Evolutionary conservation across 2,329 filamentous ascomycete genomes (phyloP), one percentile per base, ranked within the genome.

Genomic region (Aureobasidium sp.): DNA sequence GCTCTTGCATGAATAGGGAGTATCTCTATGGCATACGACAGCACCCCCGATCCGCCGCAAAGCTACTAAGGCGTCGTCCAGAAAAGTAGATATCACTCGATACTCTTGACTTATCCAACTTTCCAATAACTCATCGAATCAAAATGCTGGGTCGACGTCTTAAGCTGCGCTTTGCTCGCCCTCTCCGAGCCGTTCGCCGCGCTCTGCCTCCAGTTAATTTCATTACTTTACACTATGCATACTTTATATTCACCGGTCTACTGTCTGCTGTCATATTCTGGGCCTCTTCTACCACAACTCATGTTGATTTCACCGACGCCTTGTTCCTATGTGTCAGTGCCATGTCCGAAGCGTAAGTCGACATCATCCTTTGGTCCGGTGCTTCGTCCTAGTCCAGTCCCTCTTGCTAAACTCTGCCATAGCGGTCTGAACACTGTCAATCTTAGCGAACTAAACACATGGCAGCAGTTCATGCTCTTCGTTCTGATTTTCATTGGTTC

Each of bases 381-480:
- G 2, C 36, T 59, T 47, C 20, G 10, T 48, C 7, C 20, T 41
- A 15, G 4, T 3, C 1, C 7, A 20, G 24, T 24, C 17, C 15
- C 9, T 9, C 5, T 24, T 15, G 34, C 36, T 51, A 13, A 47
- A 3, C 24, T 36, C 2, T 1, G 10, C n/a, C 4, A 26, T 17
- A 70, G 68, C 7, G 87, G 87, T 0, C 75, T 90, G 62, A 89
- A 88, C 67, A 87, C 86, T 1, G 81, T 85, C 66, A 84, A 87
- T 69, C 74, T 89, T 27, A 86, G 82, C 61, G 75, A 78, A 32
- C 69, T 90, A 68, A 89, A 84, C 43, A 86, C 82, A 0, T 87
- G 85, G 69, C 87, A 90, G 71, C 88, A 90, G 71, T 74, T 83
- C 32, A 73, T 88, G 43, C 76, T 90, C 10, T 88, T 86, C 67